Percentiles rank a stretch among this genome's conserved stretches.
These are phyloP conservation scores for Podila verticillata DNA, from an alignment of 192 early-diverging fungal species.

Conservation along the genomic window DNA sequence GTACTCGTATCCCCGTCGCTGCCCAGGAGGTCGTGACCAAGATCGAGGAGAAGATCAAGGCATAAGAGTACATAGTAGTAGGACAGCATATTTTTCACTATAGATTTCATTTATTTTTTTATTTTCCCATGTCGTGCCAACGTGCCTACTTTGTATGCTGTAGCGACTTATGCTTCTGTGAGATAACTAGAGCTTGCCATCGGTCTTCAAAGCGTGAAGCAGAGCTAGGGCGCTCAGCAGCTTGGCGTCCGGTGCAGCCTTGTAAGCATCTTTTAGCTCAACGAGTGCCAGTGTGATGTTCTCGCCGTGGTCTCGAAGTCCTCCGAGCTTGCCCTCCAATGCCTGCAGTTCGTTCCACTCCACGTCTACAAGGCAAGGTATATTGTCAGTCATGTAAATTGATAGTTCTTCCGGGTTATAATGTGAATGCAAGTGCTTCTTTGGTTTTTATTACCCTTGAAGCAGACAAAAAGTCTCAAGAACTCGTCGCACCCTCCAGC, in stretches of 20 bases:
- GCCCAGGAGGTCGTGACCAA: constrained; percentile 83
- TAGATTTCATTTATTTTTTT: not conserved
- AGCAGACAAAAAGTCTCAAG: constrained; percentile 74
- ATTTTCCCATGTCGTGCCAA: not conserved
- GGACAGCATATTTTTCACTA: not conserved
- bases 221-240: constrained; percentile 72
- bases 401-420: not conserved
- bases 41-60: constrained; percentile 62
- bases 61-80: not conserved
- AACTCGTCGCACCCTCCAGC: constrained; percentile 87
- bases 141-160: too few relatives aligned
- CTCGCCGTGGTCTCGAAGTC: constrained; percentile 81
- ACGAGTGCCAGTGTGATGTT: constrained; percentile 76
- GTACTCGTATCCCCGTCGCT: constrained; percentile 86
- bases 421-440: not conserved
- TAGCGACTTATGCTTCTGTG: not conserved
- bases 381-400: not conserved
- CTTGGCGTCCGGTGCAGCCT: constrained; percentile 75
- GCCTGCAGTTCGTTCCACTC: constrained; percentile 57
- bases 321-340: constrained; percentile 71
- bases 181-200: constrained; percentile 36
- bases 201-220: constrained; percentile 57
- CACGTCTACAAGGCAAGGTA: constrained; percentile 37
- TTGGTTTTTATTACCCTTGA: constrained; percentile 50
- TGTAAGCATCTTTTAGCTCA: constrained; percentile 71